These are phyloP conservation scores for Zangia roseola DNA, from an alignment of 768 basidiomycete genomes.

Conservation along the genomic window DNA sequence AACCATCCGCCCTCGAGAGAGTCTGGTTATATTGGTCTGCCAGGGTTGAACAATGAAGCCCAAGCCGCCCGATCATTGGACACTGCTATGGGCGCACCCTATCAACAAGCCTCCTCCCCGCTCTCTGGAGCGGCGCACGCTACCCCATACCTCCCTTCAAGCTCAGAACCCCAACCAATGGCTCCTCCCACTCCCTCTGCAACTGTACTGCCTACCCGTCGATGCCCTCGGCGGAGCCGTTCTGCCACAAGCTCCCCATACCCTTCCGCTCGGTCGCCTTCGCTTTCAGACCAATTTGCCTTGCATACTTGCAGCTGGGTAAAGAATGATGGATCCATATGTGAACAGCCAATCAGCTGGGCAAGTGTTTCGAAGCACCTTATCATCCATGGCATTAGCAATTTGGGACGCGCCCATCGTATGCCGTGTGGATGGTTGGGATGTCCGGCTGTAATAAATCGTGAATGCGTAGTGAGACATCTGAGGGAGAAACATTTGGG, in stretches of 20 bases:
- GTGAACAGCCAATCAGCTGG: not conserved
- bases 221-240: not conserved
- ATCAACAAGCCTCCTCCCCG: not conserved
- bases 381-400: not conserved
- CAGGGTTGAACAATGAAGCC: not conserved
- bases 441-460: slow-evolving; percentile 13
- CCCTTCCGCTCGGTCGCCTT: not conserved
- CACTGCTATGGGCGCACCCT: not conserved
- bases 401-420: rapidly evolving
- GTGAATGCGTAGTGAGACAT: slow-evolving; percentile 19
- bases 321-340: not conserved
- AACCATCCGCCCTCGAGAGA: too few species aligned
- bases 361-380: slow-evolving; percentile 9
- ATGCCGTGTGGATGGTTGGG: slow-evolving; percentile 9
- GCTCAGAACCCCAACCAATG: not conserved
- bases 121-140: not conserved
- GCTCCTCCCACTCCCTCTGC: too few species aligned
- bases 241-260: not conserved
- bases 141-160: not conserved
- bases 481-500: slow-evolving; percentile 13
- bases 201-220: too few species aligned
- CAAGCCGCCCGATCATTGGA: rapidly evolving
- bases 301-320: slow-evolving; percentile 12
- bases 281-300: not conserved
- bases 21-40: not conserved